phyloP scores from a whole-genome alignment of 2,329 filamentous ascomycete genomes.

The Huntiella savannae region DNA sequence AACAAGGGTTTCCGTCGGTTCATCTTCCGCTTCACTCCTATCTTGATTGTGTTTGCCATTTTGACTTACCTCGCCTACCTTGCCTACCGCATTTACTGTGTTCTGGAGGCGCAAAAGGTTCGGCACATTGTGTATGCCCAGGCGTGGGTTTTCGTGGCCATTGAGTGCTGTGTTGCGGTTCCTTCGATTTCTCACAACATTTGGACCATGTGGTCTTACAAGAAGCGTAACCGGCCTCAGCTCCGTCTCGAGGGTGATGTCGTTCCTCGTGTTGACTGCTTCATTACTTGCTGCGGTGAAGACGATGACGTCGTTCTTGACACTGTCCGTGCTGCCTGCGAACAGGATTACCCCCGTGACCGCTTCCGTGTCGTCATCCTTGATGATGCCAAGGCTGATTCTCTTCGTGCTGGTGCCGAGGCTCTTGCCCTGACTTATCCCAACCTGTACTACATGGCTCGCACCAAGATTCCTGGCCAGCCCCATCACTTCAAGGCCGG shows the following conservation, averaged over 20 bases:
- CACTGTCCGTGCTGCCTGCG: conserved; percentile 34
- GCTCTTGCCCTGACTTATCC: conserved; percentile 22
- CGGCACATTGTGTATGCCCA: conserved; percentile 24
- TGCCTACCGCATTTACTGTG: conserved; percentile 29
- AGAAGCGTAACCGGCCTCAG: conserved; percentile 33
- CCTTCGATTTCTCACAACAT: conserved; percentile 37
- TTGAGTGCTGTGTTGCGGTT: conserved; percentile 33
- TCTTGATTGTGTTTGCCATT: conserved; percentile 23
- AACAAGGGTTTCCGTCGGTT: conserved; percentile 26
- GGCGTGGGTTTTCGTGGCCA: conserved; percentile 37
- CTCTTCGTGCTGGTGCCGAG: conserved; percentile 23
- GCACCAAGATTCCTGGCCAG: conserved; percentile 27
- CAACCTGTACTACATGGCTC: conserved; percentile 34
- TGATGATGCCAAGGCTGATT: conserved; percentile 31
- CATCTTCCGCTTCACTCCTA: conserved; percentile 21
- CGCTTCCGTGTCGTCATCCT: conserved; percentile 35
- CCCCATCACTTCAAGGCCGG: conserved; percentile 44
- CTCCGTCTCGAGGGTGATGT: conserved; percentile 29
- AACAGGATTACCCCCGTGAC: conserved; percentile 33
- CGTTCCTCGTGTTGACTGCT: conserved; percentile 35
- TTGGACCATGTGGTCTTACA: conserved; percentile 38
- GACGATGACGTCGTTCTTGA: conserved; percentile 36
- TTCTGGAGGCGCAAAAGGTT: conserved; percentile 29
- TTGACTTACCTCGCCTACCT: conserved; percentile 30
- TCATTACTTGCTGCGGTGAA: conserved; percentile 39